A percentile compares a stretch with the other conserved stretches of the same genome.
Evolutionary conservation across 2,329 filamentous ascomycete species (phyloP).

Genomic region (Penicillium italicum): DNA sequence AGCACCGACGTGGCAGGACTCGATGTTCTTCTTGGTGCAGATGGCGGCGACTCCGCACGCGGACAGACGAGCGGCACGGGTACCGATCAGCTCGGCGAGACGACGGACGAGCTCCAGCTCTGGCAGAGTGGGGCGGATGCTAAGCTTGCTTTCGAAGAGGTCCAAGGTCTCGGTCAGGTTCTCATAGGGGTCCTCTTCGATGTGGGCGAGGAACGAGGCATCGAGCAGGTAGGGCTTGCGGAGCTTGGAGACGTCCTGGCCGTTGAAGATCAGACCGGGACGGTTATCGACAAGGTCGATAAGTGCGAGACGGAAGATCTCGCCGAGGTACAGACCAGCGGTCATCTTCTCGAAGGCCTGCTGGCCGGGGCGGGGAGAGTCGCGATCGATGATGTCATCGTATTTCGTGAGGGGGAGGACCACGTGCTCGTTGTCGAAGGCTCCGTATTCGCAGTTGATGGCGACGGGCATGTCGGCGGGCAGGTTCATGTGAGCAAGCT

Average conservation of each 20-base stretch:
- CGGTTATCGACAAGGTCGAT: conserved; percentile 80
- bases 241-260: conserved; percentile 74
- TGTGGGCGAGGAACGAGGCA: conserved; percentile 84
- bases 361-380: conserved; percentile 87
- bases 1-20: conserved; percentile 87
- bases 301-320: conserved; percentile 86
- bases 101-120: conserved; percentile 88
- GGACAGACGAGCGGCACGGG: conserved; percentile 85
- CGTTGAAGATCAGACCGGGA: conserved; percentile 71
- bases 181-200: conserved; percentile 95
- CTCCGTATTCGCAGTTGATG: conserved; percentile 97
- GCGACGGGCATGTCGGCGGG: conserved; percentile 81
- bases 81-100: conserved; percentile 89
- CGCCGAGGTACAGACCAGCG: conserved; percentile 87
- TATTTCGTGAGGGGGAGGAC: conserved; percentile 82
- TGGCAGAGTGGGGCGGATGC: conserved; percentile 64
- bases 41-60: conserved; percentile 95
- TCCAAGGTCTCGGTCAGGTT: conserved; percentile 87
- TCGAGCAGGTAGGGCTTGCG: conserved; percentile 87
- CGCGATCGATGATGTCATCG: conserved; percentile 81
- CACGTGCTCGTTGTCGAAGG: conserved; percentile 90
- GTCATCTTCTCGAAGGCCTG: conserved; percentile 99
- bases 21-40: conserved; percentile 90
- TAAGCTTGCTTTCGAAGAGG: conserved; percentile 72
- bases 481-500: conserved; percentile 87